These are phyloP conservation scores for Candida takata DNA, from an alignment of 805 yeast genomes.

Conservation along the genomic window DNA sequence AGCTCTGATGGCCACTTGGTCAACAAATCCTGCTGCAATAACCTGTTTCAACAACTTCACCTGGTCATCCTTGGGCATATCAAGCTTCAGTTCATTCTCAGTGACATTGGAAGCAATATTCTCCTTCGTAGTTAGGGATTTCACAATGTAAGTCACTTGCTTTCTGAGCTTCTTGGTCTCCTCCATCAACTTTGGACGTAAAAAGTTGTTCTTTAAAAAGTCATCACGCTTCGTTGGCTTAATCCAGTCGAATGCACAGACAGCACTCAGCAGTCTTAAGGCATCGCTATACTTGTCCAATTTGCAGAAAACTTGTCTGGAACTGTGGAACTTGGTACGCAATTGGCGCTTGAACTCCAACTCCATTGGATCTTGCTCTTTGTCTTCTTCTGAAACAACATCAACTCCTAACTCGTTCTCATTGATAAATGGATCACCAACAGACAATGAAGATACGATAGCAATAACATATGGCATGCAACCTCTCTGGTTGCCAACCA, in stretches of 20 bases:
- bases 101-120: slow-evolving; percentile 43
- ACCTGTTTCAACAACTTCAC: slow-evolving; percentile 80
- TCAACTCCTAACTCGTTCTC: slow-evolving; percentile 62
- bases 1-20: slow-evolving; percentile 81
- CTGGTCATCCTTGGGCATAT: slow-evolving; percentile 64
- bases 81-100: slow-evolving; percentile 43
- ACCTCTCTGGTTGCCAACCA: slow-evolving; percentile 78
- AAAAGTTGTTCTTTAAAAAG: slow-evolving; percentile 55
- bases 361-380: slow-evolving; percentile 29
- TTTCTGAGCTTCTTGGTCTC: slow-evolving; percentile 77
- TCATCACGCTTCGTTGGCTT: slow-evolving; percentile 35
- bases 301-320: slow-evolving; percentile 53
- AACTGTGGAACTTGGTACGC: slow-evolving; percentile 47
- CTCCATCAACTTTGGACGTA: slow-evolving; percentile 75
- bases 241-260: slow-evolving; percentile 82
- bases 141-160: slow-evolving; percentile 73
- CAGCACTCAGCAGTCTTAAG: slow-evolving; percentile 65
- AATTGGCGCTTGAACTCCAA: slow-evolving; percentile 31
- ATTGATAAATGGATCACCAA: slow-evolving; percentile 81
- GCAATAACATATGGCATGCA: slow-evolving; percentile 89
- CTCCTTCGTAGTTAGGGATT: slow-evolving; percentile 54
- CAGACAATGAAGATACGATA: slow-evolving; percentile 84
- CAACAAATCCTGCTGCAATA: slow-evolving; percentile 87
- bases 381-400: slow-evolving; percentile 18
- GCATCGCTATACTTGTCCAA: slow-evolving; percentile 75